Percentiles rank a stretch among this genome's conserved stretches.
phyloP scores from a whole-genome alignment of 495 filamentous ascomycete species.

The Aspergillus nidulans region DNA sequence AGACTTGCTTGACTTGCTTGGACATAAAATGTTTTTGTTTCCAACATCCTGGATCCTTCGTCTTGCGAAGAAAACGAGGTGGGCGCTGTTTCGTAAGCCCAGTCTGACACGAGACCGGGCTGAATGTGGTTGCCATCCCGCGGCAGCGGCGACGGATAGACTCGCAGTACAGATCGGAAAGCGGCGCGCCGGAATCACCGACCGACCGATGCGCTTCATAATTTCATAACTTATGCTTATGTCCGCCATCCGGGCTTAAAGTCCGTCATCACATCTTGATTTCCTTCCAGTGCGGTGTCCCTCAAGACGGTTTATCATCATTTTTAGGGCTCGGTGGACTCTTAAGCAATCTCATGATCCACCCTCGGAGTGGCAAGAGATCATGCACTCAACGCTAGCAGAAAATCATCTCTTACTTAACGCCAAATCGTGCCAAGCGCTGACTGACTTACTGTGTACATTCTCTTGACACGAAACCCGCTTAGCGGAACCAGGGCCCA shows the following conservation, averaged over 20 bases:
- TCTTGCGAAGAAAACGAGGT: neutral
- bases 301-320: too few relatives aligned
- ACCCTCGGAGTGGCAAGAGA: too few relatives aligned
- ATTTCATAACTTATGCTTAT: conserved; percentile 1
- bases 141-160: neutral
- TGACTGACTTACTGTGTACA: too few relatives aligned
- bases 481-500: too few relatives aligned
- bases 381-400: too few relatives aligned
- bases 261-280: neutral
- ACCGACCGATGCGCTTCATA: conserved; percentile 8
- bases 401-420: too few relatives aligned
- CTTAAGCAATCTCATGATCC: too few relatives aligned
- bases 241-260: neutral
- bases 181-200: conserved; percentile 2
- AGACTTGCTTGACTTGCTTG: neutral
- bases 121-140: neutral
- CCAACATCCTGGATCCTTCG: neutral
- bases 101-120: neutral
- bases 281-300: neutral
- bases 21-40: neutral
- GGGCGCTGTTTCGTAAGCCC: neutral
- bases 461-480: too few relatives aligned
- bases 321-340: too few relatives aligned
- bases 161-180: neutral
- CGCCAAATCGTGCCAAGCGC: too few relatives aligned